Percentiles rank a stretch among this genome's conserved stretches.
Evolutionary conservation across 2,329 filamentous ascomycete genomes (phyloP).

Genomic region (Curvularia sp.): DNA sequence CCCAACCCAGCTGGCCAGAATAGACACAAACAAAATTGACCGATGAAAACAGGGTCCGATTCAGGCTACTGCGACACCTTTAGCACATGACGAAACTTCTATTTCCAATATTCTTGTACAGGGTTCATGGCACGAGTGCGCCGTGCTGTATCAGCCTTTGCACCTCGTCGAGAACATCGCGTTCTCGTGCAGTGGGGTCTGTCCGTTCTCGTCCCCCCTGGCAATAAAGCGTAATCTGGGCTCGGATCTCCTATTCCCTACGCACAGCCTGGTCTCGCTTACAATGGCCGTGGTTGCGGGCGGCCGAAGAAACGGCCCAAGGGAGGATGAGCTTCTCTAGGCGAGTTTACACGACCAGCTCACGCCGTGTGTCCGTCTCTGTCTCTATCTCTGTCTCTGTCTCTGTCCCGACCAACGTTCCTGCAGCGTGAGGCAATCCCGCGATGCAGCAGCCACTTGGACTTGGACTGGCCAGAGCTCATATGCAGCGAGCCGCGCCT

Average conservation of each 20-base stretch:
- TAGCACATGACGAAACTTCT: slow-evolving; percentile 21
- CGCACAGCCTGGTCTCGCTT: neutral
- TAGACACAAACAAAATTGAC: slow-evolving; percentile 11
- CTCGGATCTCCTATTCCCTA: slow-evolving; percentile 38
- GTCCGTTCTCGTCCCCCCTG: slow-evolving; percentile 42
- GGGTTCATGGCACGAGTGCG: slow-evolving; percentile 16
- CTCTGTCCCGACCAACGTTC: slow-evolving; percentile 39
- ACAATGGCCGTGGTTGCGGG: neutral
- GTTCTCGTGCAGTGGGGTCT: slow-evolving; percentile 43
- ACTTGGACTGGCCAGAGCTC: slow-evolving; percentile 39
- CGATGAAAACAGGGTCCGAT: slow-evolving; percentile 14
- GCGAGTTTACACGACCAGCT: neutral
- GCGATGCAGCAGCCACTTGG: slow-evolving; percentile 36
- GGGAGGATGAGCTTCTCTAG: neutral
- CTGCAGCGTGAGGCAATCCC: slow-evolving; percentile 50
- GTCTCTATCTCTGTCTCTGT: neutral
- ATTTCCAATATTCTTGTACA: slow-evolving; percentile 22
- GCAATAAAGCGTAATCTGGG: slow-evolving; percentile 42
- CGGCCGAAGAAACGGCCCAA: neutral
- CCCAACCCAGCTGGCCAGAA: slow-evolving; percentile 6
- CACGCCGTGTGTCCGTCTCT: neutral
- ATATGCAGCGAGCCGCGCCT: slow-evolving; percentile 48
- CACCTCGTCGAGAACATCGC: slow-evolving; percentile 30
- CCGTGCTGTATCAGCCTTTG: slow-evolving; percentile 31
- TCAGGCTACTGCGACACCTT: slow-evolving; percentile 7